Evolutionary conservation across 192 early-diverging fungal genomes (phyloP), one percentile per base, ranked within the genome.

Genomic region (Chytriomyces sp.): DNA sequence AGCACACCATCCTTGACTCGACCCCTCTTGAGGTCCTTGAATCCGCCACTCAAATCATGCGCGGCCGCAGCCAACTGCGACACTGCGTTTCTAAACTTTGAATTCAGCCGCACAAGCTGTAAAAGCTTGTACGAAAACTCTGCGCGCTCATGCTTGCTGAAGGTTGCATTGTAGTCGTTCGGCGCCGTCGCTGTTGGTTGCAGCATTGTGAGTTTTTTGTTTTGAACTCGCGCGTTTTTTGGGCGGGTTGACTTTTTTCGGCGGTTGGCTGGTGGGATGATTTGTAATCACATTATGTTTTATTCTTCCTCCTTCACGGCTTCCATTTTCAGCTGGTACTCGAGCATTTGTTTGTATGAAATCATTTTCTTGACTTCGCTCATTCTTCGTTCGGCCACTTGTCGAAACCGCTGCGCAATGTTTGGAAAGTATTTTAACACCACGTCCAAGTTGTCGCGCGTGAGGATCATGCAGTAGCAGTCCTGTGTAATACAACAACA

Each of bases 401-500:
- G 74, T 23, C 70, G n/a, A 47, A 85, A 85, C 5, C 80, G 60
- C 26, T 9, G 69, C 16, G 72, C 69, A 67, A 85, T 83, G 59
- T 72, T 67, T n/a, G 84, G 84, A 61, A 83, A 85, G 8, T 45
- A 50, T 61, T 76, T 46, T 65, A 85, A 20, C 46, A 78, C 80
- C 7, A 67, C 69, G n/a, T 83, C 77, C 47, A 86, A 68, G 50
- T 77, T 78, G 13, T 75, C 66, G 6, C 84, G 28, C n/a, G 67
- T 68, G 11, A 86, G 70, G 20, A 84, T 74, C 82, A 86, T 84
- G 82, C 82, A 86, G 48, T 63, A 70, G 59, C 82, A 80, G 64
- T 78, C 76, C 66, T 79, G 35, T 35, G 35, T 35, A n/a, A n/a
- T n/a, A n/a, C n/a, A n/a, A n/a, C n/a, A n/a, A n/a, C n/a, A n/a